Evolutionary conservation across 495 filamentous ascomycete species (phyloP).

Genomic region (Podospora anserina): DNA sequence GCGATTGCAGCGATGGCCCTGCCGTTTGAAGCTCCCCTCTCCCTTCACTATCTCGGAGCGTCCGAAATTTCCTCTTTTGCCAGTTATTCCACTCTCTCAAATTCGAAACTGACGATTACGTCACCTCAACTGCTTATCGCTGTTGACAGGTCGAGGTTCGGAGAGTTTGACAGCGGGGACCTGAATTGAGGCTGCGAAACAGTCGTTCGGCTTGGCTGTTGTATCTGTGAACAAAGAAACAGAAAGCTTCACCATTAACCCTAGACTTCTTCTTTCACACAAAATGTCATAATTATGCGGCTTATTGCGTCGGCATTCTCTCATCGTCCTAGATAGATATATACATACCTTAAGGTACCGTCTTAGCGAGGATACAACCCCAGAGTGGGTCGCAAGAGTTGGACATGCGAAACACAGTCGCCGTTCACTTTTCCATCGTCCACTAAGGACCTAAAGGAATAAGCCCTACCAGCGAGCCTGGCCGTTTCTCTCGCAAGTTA

Average conservation of each 20-base stretch:
- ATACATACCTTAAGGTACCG: background rate
- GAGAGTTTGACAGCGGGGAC: background rate
- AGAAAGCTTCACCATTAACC: background rate
- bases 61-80: constrained; percentile 1
- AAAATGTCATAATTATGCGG: background rate
- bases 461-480: no score
- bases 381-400: background rate
- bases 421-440: background rate
- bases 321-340: background rate
- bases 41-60: background rate
- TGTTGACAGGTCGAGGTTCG: background rate
- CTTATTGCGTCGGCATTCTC: background rate
- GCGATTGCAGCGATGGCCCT: background rate
- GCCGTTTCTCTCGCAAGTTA: background rate
- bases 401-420: background rate
- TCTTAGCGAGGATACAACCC: background rate
- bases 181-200: background rate
- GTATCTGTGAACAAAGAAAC: background rate
- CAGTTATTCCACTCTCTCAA: background rate
- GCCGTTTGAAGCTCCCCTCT: background rate
- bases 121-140: background rate
- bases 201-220: constrained; percentile 1
- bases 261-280: background rate
- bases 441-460: background rate
- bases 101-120: background rate